Evolutionary conservation across 208 protist species (phyloP).

Genomic region (Acanthamoeba castellanii): DNA sequence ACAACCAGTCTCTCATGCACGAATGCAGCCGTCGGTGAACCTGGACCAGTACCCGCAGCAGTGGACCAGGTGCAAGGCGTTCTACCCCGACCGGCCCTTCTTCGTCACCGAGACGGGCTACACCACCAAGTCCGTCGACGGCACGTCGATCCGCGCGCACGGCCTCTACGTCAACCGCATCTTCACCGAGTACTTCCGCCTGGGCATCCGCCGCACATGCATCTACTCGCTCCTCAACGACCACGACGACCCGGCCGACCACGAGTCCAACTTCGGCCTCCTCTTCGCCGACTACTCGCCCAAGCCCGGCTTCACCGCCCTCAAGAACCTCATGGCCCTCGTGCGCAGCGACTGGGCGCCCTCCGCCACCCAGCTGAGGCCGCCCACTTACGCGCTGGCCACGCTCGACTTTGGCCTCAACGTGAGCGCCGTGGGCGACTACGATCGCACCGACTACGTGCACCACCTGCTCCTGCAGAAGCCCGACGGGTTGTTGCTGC

Average conservation of each 20-base stretch:
- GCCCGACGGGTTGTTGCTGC: not conserved
- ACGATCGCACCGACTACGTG: not conserved
- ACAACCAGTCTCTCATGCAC: too few relatives aligned
- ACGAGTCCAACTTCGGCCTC: slow-evolving; percentile 19
- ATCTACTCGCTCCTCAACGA: not conserved
- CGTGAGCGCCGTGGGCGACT: not conserved
- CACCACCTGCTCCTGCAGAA: slow-evolving; percentile 26
- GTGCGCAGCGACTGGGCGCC: not conserved
- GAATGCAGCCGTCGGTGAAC: not conserved
- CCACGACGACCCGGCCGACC: not conserved
- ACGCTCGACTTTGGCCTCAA: not conserved
- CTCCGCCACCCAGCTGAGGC: not conserved
- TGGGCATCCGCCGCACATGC: slow-evolving; percentile 22
- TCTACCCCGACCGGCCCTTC: not conserved
- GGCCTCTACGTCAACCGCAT: slow-evolving; percentile 12
- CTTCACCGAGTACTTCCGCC: slow-evolving; percentile 18
- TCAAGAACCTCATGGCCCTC: slow-evolving; percentile 26
- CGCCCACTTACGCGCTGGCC: not conserved
- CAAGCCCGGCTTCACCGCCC: not conserved
- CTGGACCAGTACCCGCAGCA: not conserved
- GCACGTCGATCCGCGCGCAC: not conserved
- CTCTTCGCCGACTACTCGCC: not conserved
- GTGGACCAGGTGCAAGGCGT: not conserved
- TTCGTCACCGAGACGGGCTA: slow-evolving; percentile 4
- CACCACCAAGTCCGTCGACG: not conserved